Percentiles rank a stretch among this genome's conserved stretches.
Evolutionary conservation across 495 filamentous ascomycete species (phyloP).

Genomic region (Chaetomium tenue): DNA sequence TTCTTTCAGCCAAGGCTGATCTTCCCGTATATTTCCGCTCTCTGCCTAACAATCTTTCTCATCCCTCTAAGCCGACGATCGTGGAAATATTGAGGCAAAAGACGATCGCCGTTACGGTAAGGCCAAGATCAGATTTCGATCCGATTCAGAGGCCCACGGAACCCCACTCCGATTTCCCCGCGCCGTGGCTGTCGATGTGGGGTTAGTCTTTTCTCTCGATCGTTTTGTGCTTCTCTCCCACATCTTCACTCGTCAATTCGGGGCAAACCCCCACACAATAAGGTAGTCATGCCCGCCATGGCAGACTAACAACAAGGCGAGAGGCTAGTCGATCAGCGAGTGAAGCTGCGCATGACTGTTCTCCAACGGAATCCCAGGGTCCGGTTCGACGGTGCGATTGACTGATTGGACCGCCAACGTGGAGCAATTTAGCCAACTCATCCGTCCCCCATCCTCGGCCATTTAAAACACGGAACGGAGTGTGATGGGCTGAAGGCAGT

Average conservation of each 20-base stretch:
- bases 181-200: neutral
- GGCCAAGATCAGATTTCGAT: neutral
- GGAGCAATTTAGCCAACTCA: conserved; percentile 31
- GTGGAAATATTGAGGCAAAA: neutral
- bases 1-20: neutral
- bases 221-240: neutral
- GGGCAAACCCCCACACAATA: neutral
- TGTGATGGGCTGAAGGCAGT: too few relatives aligned
- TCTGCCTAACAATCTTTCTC: neutral
- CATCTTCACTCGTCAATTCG: conserved; percentile 4
- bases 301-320: neutral
- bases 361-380: conserved; percentile 21
- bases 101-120: neutral
- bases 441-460: conserved; percentile 8
- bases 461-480: neutral
- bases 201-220: too few relatives aligned
- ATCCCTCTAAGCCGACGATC: neutral
- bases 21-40: neutral
- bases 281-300: neutral
- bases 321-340: neutral
- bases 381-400: conserved; percentile 4
- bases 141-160: neutral
- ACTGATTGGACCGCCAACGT: conserved; percentile 21
- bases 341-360: conserved; percentile 1
- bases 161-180: neutral